A percentile compares a stretch with the other conserved stretches of the same genome.
phyloP scores from a whole-genome alignment of 2,329 filamentous ascomycete genomes.

The Colletotrichum lini region DNA sequence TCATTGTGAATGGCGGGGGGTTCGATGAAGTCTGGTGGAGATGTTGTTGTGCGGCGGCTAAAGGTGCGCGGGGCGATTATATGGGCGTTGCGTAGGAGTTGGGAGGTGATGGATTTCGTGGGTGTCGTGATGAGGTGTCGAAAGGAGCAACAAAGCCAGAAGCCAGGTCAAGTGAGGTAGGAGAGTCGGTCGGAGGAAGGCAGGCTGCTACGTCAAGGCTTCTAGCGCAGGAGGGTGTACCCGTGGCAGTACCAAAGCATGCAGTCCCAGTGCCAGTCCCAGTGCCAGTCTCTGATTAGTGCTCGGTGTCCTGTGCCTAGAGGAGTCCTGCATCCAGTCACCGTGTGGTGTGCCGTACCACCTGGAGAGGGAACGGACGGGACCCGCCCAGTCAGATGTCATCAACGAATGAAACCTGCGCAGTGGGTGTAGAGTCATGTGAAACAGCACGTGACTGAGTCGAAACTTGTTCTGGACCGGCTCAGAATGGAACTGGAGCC shows the following conservation, averaged over 20 bases:
- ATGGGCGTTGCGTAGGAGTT: constrained; percentile 32
- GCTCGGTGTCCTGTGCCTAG: constrained; percentile 28
- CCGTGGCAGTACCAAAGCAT: constrained; percentile 1
- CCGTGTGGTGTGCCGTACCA: constrained; percentile 7
- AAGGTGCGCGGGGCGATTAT: constrained; percentile 27
- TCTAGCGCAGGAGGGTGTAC: constrained; percentile 28
- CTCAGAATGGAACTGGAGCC: constrained; percentile 10
- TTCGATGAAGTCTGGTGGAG: constrained; percentile 31
- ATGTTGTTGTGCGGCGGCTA: constrained; percentile 20
- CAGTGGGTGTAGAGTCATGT: neutral
- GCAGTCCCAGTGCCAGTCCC: neutral
- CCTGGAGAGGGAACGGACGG: constrained; percentile 27
- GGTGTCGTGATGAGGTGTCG: constrained; percentile 42
- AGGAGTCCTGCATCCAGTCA: constrained; percentile 22
- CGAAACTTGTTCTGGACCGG: constrained; percentile 17
- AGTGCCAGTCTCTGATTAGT: constrained; percentile 25
- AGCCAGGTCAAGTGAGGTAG: constrained; percentile 39
- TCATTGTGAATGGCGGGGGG: constrained; percentile 74
- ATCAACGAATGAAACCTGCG: constrained; percentile 36
- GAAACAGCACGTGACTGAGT: neutral
- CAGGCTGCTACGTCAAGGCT: constrained; percentile 42
- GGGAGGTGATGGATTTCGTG: constrained; percentile 34
- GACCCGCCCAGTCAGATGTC: constrained; percentile 31
- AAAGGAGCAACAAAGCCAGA: constrained; percentile 38
- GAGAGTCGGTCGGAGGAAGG: constrained; percentile 39